Percentiles rank a stretch among this genome's conserved stretches.
Conservation (phyloP, 2,329 filamentous ascomycete genomes). For the Colletotrichum destructivum region DNA sequence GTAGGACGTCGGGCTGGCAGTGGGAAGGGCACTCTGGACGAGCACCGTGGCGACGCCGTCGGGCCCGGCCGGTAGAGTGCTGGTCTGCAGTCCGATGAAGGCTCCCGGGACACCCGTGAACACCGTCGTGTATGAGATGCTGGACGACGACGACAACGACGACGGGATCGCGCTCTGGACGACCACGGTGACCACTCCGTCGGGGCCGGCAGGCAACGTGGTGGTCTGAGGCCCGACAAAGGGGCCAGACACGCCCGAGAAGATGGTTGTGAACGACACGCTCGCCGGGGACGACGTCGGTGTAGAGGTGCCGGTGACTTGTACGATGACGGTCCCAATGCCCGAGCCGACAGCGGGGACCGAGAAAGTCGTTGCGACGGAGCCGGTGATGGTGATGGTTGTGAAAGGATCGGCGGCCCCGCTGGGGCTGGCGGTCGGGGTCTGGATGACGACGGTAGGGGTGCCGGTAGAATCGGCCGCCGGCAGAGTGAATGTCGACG, state of each 20-base stretch:
- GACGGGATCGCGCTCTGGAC: not conserved
- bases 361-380: not conserved
- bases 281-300: not conserved
- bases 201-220: not conserved
- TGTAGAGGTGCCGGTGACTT: not conserved
- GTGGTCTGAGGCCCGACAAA: not conserved
- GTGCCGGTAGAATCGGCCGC: not conserved
- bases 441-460: conserved; percentile 32
- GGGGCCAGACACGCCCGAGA: conserved; percentile 2
- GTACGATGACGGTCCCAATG: not conserved
- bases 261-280: conserved; percentile 10
- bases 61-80: conserved; percentile 8
- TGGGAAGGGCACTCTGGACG: not conserved
- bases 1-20: not conserved
- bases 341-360: not conserved
- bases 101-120: conserved; percentile 17
- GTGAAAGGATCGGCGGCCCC: not conserved
- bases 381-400: conserved; percentile 11
- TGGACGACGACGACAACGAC: not conserved
- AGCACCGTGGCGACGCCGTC: not conserved
- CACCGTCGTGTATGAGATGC: conserved; percentile 5
- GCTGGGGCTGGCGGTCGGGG: conserved; percentile 9
- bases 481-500: not conserved
- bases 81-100: conserved; percentile 8
- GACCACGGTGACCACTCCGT: not conserved